Conservation (phyloP, 768 basidiomycete species). For the Auriscalpium microsporum region DNA sequence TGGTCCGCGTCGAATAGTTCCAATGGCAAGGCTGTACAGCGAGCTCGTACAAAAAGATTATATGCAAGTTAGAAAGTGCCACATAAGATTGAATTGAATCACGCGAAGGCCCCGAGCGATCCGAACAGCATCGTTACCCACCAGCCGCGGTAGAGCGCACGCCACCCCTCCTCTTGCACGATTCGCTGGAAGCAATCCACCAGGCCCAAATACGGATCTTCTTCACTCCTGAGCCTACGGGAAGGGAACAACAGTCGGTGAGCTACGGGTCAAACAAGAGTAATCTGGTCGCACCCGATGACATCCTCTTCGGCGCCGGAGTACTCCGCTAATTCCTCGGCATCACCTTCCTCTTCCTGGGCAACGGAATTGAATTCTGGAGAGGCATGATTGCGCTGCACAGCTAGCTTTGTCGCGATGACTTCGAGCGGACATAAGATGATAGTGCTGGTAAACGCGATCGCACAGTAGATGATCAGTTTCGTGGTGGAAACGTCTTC, state of each 20-base stretch:
- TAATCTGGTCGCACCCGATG: slow-evolving; percentile 50
- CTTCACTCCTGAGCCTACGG: slow-evolving; percentile 47
- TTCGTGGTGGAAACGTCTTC: slow-evolving; percentile 41
- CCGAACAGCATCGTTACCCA: slow-evolving; percentile 71
- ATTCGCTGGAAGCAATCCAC: slow-evolving; percentile 72
- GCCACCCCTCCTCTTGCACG: slow-evolving; percentile 69
- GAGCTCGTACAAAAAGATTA: not conserved
- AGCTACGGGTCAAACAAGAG: not conserved
- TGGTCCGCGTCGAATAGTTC: too few species aligned
- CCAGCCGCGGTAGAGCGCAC: slow-evolving; percentile 74
- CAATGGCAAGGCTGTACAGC: too few species aligned
- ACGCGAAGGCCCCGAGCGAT: slow-evolving; percentile 41
- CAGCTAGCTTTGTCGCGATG: slow-evolving; percentile 66
- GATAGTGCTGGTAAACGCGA: slow-evolving; percentile 47
- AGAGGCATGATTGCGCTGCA: slow-evolving; percentile 78
- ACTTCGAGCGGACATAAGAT: slow-evolving; percentile 75
- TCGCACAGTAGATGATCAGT: slow-evolving; percentile 45
- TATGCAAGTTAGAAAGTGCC: not conserved
- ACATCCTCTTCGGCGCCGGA: slow-evolving; percentile 73
- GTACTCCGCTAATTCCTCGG: slow-evolving; percentile 48
- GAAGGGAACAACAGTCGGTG: not conserved
- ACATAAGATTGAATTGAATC: not conserved
- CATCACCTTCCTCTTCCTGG: slow-evolving; percentile 64
- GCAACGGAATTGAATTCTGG: slow-evolving; percentile 66
- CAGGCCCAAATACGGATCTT: slow-evolving; percentile 70